Conservation (phyloP, 2,329 filamentous ascomycete genomes). For the Plectosphaerella plurivora region DNA sequence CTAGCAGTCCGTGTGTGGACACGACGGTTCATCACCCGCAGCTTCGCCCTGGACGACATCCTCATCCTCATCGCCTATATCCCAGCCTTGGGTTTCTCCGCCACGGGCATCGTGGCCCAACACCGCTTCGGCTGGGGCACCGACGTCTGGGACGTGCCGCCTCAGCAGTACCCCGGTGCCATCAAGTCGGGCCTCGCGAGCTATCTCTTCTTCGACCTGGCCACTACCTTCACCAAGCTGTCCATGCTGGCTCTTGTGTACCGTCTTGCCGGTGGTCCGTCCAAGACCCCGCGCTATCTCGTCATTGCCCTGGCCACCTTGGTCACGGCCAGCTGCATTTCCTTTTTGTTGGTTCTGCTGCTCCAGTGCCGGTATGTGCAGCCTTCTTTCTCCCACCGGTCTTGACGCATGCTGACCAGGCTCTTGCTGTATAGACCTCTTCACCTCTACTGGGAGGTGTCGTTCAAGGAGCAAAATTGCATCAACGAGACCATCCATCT, state of each 20-base stretch:
- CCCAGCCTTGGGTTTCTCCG: constrained; percentile 24
- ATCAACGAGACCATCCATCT: constrained; percentile 47
- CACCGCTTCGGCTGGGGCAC: constrained; percentile 21
- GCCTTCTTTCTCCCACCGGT: background rate
- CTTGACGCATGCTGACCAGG: constrained; percentile 9
- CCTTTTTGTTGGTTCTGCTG: constrained; percentile 29
- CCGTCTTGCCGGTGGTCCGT: constrained; percentile 25
- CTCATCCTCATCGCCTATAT: constrained; percentile 31
- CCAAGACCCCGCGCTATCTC: constrained; percentile 21
- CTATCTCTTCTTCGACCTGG: constrained; percentile 27
- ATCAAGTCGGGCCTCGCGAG: constrained; percentile 24
- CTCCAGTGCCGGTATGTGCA: constrained; percentile 32
- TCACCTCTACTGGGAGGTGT: constrained; percentile 31
- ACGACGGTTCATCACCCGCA: constrained; percentile 25
- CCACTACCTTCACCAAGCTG: constrained; percentile 33
- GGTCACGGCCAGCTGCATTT: constrained; percentile 23
- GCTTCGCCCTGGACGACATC: constrained; percentile 29
- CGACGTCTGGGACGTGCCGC: constrained; percentile 28
- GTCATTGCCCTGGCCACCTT: constrained; percentile 22
- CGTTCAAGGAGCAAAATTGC: constrained; percentile 27
- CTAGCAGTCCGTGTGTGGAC: constrained; percentile 29
- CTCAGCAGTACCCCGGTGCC: constrained; percentile 12
- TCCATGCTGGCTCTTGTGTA: constrained; percentile 35
- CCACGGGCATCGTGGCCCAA: constrained; percentile 21
- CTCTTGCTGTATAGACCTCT: constrained; percentile 23